phyloP scores from a whole-genome alignment of 75 land plant genomes.

The Selaginella moellendorffii region DNA sequence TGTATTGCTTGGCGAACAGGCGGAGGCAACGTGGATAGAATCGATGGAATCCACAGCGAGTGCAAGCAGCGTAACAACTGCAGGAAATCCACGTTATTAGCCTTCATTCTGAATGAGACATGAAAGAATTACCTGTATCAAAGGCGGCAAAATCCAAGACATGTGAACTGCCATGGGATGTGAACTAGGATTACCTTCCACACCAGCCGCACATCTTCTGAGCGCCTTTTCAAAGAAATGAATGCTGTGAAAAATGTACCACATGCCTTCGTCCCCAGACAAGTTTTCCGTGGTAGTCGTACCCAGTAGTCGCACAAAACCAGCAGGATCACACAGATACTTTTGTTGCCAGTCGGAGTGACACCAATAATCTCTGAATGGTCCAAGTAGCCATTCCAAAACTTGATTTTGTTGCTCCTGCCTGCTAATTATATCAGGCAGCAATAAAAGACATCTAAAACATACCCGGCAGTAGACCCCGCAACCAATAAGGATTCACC shows the following conservation, averaged over 20 bases:
- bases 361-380: conserved; percentile 63
- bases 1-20: conserved; percentile 53
- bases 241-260: conserved; percentile 87
- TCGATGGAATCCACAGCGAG: conserved; percentile 62
- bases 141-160: conserved; percentile 86
- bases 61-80: conserved; percentile 84
- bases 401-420: conserved; percentile 29
- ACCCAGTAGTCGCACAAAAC: conserved; percentile 38
- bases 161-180: conserved; percentile 80
- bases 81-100: conserved; percentile 13
- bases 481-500: conserved; percentile 88
- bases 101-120: too few relatives aligned
- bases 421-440: neutral
- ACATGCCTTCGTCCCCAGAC: conserved; percentile 37
- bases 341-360: conserved; percentile 60
- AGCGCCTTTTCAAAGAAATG: conserved; percentile 89
- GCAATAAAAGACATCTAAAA: neutral
- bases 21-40: conserved; percentile 38
- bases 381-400: conserved; percentile 82
- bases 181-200: conserved; percentile 6
- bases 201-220: conserved; percentile 50
- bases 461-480: conserved; percentile 92
- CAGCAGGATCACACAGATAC: conserved; percentile 49
- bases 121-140: conserved; percentile 40
- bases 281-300: neutral